Evolutionary conservation across 129 eudicot species (phyloP), one percentile per base, ranked within the genome.

Genomic region (Artemisia annua): DNA sequence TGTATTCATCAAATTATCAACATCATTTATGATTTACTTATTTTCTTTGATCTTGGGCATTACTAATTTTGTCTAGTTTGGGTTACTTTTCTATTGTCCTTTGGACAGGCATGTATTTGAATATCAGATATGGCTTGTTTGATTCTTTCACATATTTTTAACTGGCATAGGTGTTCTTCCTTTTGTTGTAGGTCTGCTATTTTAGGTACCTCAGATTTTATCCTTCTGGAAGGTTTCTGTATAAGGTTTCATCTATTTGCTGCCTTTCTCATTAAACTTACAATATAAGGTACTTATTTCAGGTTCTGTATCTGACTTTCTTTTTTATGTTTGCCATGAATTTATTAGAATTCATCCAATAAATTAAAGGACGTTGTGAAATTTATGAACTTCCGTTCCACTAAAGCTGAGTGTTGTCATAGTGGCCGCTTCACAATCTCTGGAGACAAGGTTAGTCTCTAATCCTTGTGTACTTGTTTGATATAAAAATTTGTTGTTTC

Each of bases 191-290:
- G 98, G 98, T 94, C 62, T 94, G 99, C 84, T 95, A 95, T 85
- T 95, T 49, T 74, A 93, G 99, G 64, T 95, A 95, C 85, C 77
- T 95, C 80, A 85, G 96, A 74, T 95, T 90, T 77, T 90, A 82
- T 75, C 94, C 97, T 74, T 90, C 99, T 71, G 99, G 99, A 30
- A 90, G 94, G 74, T 95, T 95, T 66, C 83, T 95, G 61, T 95
- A 95, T 60, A 90, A 95, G 99, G 99, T 94, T n/a, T 49, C 46
- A 39, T 32, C 67, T 22, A 17, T 51, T 50, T 28, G 43, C 62
- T 69, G 51, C 12, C 57, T 64, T 75, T 75, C 63, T 57, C 48
- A 65, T 67, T 35, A 52, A 39, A 20, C 20, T 75, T 73, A 22
- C 20, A 35, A 22, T 51, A 60, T 51, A 56, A 14, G 26, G 20